These are phyloP conservation scores for Sapria himalayana DNA, from an alignment of 345 rosid genomes.

Conservation along the genomic window DNA sequence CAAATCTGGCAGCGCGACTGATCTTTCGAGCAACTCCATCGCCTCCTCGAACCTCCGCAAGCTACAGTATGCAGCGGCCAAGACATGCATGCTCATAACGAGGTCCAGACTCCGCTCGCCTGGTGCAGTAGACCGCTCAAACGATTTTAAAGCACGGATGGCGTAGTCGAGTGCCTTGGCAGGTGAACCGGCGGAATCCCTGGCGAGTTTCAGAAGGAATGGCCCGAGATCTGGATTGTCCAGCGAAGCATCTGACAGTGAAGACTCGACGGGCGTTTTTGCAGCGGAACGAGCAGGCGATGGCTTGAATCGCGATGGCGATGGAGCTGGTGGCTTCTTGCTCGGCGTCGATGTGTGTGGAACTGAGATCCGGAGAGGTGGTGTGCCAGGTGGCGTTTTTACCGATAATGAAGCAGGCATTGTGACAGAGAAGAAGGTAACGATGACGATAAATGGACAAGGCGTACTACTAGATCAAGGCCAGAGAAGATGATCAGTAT, in stretches of 20 bases:
- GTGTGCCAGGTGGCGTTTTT: conserved; percentile 60
- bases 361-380: conserved; percentile 41
- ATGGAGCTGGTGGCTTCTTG: conserved; percentile 60
- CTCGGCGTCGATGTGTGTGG: conserved; percentile 31
- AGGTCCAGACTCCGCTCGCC: conserved; percentile 78
- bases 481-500: no score
- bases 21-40: conserved; percentile 63
- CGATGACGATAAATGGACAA: no score
- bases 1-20: conserved; percentile 64
- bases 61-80: conserved; percentile 88
- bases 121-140: conserved; percentile 56
- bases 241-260: conserved; percentile 37
- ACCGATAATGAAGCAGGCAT: conserved; percentile 92
- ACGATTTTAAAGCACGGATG: conserved; percentile 69
- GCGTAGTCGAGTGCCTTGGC: conserved; percentile 78
- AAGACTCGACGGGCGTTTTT: conserved; percentile 60
- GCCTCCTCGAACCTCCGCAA: conserved; percentile 90
- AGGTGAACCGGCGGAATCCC: conserved; percentile 83
- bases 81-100: conserved; percentile 89
- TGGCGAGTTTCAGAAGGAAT: conserved; percentile 79
- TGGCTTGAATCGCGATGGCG: conserved; percentile 56
- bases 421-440: conserved; percentile 10
- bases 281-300: conserved; percentile 48
- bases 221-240: conserved; percentile 99
- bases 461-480: no score